Percentiles rank a stretch among this genome's conserved stretches.
Evolutionary conservation across 805 yeast genomes (phyloP).

Genomic region (Candida coquimbonensis): DNA sequence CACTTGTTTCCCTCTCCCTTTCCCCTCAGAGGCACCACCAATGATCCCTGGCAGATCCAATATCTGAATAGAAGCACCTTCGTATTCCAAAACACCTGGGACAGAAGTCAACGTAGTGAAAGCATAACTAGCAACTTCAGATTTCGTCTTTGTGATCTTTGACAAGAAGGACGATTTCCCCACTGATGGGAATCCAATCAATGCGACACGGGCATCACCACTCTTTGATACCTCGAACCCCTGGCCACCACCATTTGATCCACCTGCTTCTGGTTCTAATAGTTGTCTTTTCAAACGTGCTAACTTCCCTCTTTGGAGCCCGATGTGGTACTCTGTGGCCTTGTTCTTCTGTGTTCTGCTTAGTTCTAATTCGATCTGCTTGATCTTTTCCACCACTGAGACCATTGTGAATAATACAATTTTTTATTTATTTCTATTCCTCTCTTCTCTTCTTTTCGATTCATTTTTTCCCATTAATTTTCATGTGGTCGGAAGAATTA

Average conservation of each 20-base stretch:
- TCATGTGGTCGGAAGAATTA: no score
- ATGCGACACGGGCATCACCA: conserved; percentile 93
- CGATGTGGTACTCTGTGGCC: conserved; percentile 96
- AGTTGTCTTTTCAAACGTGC: conserved; percentile 90
- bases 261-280: conserved; percentile 76
- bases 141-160: conserved; percentile 86
- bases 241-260: conserved; percentile 59
- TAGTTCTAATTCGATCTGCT: conserved; percentile 79
- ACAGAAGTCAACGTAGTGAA: conserved; percentile 95
- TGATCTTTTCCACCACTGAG: conserved; percentile 54
- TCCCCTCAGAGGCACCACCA: conserved; percentile 94
- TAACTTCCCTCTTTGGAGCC: conserved; percentile 87
- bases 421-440: no score
- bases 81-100: conserved; percentile 90
- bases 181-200: conserved; percentile 96
- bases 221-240: conserved; percentile 94
- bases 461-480: no score
- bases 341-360: conserved; percentile 94
- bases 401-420: no score
- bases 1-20: conserved; percentile 96
- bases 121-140: conserved; percentile 92
- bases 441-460: no score
- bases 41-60: conserved; percentile 98
- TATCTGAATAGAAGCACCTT: conserved; percentile 95
- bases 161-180: conserved; percentile 90